Base-by-base conservation (phyloP, 768 basidiomycete genomes). In the Phaeotremella fagi region DNA sequence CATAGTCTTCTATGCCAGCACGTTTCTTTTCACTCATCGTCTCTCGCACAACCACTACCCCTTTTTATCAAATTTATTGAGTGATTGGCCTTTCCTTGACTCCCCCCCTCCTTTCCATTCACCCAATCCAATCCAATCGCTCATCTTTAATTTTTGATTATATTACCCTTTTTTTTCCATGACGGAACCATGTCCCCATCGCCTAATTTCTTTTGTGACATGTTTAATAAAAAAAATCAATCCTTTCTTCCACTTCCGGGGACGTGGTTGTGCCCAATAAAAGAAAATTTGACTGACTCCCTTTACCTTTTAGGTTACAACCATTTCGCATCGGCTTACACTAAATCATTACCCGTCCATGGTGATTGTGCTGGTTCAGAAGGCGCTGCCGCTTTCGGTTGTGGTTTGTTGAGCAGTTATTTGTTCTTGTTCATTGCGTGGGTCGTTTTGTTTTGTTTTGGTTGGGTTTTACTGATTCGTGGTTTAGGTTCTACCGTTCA, bases 1-100 rank as follows among this genome's bases (percentile, higher is more conserved):
- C 74, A 77, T 87, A 52, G 88, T 92, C 57, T 98, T 95, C 80
- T 95, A 92, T 63, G 95, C 89, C 70, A 91, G 92, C 89, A 71
- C 65, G 91, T 85, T 50, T 47, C 60, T 66, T 16, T 57, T 64
- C 60, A 54, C 55, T 42, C 52, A 59, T 45, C 55, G 59, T 50
- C 52, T 60, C 45, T 38, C 45, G 50, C 50, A 60, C 53, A 60
- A 57, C 57, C 60, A 54, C 43, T 60, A 58, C 46, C 50, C 58
- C 20, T 28, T 41, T 35, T 36, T 60, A 12, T 44, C 50, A 47
- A 35, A 16, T 38, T 31, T 50, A 23, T 42, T 50, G 54, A 50
- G 45, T 51, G 31, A 7, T 7, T 53, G 37, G 35, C 54, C 61
- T 53, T 54, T 53, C 26, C 50, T 52, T 54, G 55, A 48, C 43